Conservation (phyloP, 805 yeast species). For the Candida methanosorbosa region DNA sequence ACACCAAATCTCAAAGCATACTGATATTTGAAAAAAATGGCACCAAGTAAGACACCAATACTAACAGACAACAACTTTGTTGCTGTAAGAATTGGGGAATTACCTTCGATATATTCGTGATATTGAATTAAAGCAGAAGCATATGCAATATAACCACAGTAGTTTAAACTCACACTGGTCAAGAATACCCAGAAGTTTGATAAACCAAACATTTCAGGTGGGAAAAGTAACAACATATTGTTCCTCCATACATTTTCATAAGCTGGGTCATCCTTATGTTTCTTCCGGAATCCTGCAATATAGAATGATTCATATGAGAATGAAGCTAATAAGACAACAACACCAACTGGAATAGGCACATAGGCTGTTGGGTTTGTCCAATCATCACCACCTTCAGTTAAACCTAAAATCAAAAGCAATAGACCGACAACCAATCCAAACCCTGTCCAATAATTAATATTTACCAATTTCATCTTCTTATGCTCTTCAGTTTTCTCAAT, state of each 20-base stretch:
- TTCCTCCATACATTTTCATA: slow-evolving; percentile 6
- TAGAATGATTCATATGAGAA: slow-evolving; percentile 23
- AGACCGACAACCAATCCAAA: slow-evolving; percentile 26
- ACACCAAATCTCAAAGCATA: slow-evolving; percentile 13
- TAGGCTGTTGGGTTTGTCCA: slow-evolving; percentile 34
- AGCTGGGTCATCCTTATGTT: not conserved
- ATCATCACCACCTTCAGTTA: slow-evolving; percentile 35
- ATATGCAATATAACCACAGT: slow-evolving; percentile 3
- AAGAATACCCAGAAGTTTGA: slow-evolving; percentile 12
- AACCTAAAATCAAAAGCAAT: slow-evolving; percentile 31
- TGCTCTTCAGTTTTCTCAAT: slow-evolving; percentile 16
- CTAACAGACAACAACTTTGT: slow-evolving; percentile 27
- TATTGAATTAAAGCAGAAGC: slow-evolving; percentile 8
- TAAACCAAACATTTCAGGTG: slow-evolving; percentile 11
- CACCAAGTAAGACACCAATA: slow-evolving; percentile 21
- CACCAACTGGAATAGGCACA: slow-evolving; percentile 32
- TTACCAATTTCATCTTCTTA: slow-evolving; percentile 18
- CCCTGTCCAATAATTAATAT: slow-evolving; percentile 23
- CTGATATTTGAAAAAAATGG: slow-evolving; percentile 11
- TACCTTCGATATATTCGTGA: slow-evolving; percentile 21
- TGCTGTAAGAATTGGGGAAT: slow-evolving; percentile 26
- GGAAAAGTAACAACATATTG: slow-evolving; percentile 12
- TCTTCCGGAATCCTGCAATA: slow-evolving; percentile 7
- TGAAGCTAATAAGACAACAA: slow-evolving; percentile 17
- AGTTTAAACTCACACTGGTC: slow-evolving; percentile 4